phyloP scores from a whole-genome alignment of 345 rosid genomes.

The Linum lewisii region DNA sequence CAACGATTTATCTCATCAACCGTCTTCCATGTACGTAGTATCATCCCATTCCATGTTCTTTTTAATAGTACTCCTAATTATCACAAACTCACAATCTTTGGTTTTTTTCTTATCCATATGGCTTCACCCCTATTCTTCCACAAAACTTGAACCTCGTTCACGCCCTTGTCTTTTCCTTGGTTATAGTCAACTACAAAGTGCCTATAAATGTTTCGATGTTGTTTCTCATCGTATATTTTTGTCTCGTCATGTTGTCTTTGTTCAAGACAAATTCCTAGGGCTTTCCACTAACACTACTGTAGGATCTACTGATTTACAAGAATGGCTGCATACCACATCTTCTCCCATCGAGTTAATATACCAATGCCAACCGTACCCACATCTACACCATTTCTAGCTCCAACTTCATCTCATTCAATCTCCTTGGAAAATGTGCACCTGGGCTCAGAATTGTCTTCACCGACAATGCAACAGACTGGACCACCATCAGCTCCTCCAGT shows the following conservation, averaged over 20 bases:
- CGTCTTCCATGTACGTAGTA: not conserved
- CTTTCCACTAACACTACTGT: not conserved
- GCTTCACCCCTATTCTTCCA: not conserved
- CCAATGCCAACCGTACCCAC: not conserved
- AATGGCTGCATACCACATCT: not conserved
- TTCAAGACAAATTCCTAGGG: not conserved
- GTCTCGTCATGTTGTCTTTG: not conserved
- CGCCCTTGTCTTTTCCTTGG: not conserved
- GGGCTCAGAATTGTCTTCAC: too few species aligned
- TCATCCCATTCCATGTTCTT: not conserved
- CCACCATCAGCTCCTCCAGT: not conserved
- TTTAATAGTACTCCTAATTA: not conserved
- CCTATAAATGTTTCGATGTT: not conserved
- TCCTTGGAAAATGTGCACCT: too few species aligned
- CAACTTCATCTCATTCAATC: not conserved
- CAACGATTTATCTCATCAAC: not conserved
- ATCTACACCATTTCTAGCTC: not conserved
- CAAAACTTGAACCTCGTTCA: not conserved
- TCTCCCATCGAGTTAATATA: not conserved
- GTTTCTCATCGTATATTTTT: not conserved
- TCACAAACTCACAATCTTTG: not conserved
- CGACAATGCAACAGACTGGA: not conserved
- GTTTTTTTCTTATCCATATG: not conserved
- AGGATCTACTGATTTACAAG: not conserved
- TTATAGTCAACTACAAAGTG: not conserved